phyloP scores from a whole-genome alignment of 1,284 basidiomycete species.

The Rhodotorula sp. region DNA sequence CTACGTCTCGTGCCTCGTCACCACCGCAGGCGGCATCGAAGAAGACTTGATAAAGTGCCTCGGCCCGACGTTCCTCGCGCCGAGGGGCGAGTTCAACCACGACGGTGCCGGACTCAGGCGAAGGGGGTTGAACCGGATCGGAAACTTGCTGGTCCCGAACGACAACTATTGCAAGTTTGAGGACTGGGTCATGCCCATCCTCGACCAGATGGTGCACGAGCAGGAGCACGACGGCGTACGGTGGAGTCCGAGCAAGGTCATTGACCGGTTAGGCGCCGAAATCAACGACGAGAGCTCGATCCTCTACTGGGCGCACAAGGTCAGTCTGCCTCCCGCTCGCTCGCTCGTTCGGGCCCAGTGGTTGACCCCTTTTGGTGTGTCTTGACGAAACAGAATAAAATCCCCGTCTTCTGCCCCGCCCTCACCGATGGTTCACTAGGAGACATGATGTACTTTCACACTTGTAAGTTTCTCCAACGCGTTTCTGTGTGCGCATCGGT shows the following conservation, averaged over 20 bases:
- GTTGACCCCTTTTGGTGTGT: not conserved
- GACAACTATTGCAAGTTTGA: conserved; percentile 99
- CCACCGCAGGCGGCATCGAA: conserved; percentile 96
- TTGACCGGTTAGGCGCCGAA: conserved; percentile 86
- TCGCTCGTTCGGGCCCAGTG: not conserved
- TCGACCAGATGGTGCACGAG: conserved; percentile 86
- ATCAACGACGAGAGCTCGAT: conserved; percentile 90
- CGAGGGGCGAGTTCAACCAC: conserved; percentile 73
- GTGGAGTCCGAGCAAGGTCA: conserved; percentile 95
- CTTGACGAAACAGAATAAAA: conserved; percentile 80
- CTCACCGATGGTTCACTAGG: conserved; percentile 96
- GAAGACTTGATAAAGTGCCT: conserved; percentile 99
- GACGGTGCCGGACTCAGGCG: conserved; percentile 83
- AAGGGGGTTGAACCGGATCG: conserved; percentile 92
- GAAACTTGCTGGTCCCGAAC: conserved; percentile 96
- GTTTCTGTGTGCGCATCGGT: too few relatives aligned
- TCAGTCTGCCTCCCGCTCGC: conserved; percentile 48
- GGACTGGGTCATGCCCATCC: conserved; percentile 94
- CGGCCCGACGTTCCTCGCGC: conserved; percentile 78
- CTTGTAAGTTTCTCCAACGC: conserved; percentile 52
- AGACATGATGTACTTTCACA: conserved; percentile 99
- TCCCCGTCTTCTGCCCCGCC: conserved; percentile 98
- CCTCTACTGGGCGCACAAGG: conserved; percentile 99
- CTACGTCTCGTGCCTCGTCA: conserved; percentile 85
- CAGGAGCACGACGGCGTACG: conserved; percentile 57